Percentiles rank a stretch among this genome's conserved stretches.
Conservation (phyloP, 305 asterid species). For the Lippia alba region DNA sequence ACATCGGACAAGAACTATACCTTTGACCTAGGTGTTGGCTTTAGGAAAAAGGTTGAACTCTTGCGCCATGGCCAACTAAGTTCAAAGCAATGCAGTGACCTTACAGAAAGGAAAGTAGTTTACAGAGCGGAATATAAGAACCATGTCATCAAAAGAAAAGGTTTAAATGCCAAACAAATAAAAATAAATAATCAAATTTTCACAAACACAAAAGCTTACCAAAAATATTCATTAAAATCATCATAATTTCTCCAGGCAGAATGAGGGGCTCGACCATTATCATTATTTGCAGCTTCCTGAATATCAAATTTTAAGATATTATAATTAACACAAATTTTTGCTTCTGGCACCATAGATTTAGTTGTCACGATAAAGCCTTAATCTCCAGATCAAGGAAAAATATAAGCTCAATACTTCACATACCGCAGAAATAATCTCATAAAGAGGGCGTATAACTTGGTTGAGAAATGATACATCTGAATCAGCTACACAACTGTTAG, state of each 20-base stretch:
- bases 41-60: slow-evolving; percentile 67
- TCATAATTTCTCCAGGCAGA: slow-evolving; percentile 99
- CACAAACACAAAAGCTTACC: slow-evolving; percentile 54
- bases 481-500: slow-evolving; percentile 81
- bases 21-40: slow-evolving; percentile 89
- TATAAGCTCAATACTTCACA: slow-evolving; percentile 38
- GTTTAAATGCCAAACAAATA: slow-evolving; percentile 1
- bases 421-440: slow-evolving; percentile 90
- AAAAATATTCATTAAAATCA: slow-evolving; percentile 95
- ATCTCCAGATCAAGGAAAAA: slow-evolving; percentile 20
- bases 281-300: slow-evolving; percentile 92
- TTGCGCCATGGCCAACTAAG: slow-evolving; percentile 98
- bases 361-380: slow-evolving; percentile 16
- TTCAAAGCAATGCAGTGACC: slow-evolving; percentile 93
- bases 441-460: slow-evolving; percentile 83
- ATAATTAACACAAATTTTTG: slow-evolving; percentile 12
- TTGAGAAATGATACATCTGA: slow-evolving; percentile 85
- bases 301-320: slow-evolving; percentile 32
- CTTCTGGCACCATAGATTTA: slow-evolving; percentile 20
- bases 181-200: neutral
- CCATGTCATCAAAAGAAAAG: slow-evolving; percentile 19
- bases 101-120: slow-evolving; percentile 36
- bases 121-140: slow-evolving; percentile 20
- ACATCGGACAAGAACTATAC: slow-evolving; percentile 40
- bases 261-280: slow-evolving; percentile 95